These are phyloP conservation scores for Phytopythium chamaehyphon DNA, from an alignment of 352 stramenopile species.

Conservation along the genomic window DNA sequence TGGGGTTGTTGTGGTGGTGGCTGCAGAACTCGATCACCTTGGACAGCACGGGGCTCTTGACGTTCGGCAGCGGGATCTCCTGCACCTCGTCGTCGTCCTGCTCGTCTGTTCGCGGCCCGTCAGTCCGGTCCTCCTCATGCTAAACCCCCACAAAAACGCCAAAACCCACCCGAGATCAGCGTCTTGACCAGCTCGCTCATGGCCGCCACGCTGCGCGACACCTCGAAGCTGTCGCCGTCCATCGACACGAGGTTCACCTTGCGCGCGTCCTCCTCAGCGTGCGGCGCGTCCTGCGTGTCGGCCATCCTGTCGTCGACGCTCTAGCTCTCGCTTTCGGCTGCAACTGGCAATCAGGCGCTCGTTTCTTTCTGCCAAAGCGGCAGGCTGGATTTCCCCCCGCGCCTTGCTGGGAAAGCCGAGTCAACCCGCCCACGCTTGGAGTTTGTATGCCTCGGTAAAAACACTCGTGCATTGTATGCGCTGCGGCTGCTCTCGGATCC, in stretches of 20 bases:
- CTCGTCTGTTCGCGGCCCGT: slow-evolving; percentile 61
- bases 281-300: slow-evolving; percentile 44
- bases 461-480: no score
- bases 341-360: slow-evolving; percentile 21
- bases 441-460: no score
- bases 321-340: slow-evolving; percentile 12
- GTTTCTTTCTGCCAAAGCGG: slow-evolving; percentile 6
- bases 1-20: slow-evolving; percentile 95
- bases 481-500: neutral
- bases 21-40: slow-evolving; percentile 98
- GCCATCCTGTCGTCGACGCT: slow-evolving; percentile 41
- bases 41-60: slow-evolving; percentile 95
- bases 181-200: slow-evolving; percentile 98
- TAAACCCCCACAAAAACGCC: neutral
- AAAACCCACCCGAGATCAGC: slow-evolving; percentile 90
- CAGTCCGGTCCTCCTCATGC: slow-evolving; percentile 4
- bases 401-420: neutral
- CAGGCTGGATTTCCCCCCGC: neutral
- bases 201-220: slow-evolving; percentile 90
- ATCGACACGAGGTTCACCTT: slow-evolving; percentile 89
- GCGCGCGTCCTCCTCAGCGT: slow-evolving; percentile 69
- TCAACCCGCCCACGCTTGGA: slow-evolving; percentile 1
- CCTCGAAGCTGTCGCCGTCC: slow-evolving; percentile 96
- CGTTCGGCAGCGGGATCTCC: slow-evolving; percentile 97
- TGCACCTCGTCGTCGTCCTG: slow-evolving; percentile 93